Base-by-base conservation (phyloP, 176 grass and related monocot species). In the Eremochloa ophiuroides region DNA sequence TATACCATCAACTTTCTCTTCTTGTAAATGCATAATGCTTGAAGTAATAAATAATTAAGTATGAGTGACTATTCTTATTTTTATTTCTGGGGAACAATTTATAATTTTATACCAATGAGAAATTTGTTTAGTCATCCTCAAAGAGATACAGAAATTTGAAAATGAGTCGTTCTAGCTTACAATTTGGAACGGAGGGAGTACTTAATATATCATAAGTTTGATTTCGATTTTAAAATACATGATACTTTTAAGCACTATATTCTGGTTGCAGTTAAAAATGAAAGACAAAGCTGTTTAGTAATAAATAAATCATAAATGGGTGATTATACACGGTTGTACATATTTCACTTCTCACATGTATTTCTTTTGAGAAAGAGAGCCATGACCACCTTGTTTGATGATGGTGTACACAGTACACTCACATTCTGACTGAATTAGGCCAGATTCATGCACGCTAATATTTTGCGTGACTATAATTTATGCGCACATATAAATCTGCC, bases 271-370 rank as follows among this genome's bases (percentile, higher is more conserved):
- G 22, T 47, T 74, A 84, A 50, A 65, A 53, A 62, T 68, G 61
- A 58, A 74, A 39, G 40, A 66, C 29, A 39, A 37, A 79, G 66
- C 18, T 62, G 30, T 29, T 61, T 75, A 80, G 25, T 31, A 84
- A 75, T 64, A 33, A 20, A 80, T 75, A 56, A 78, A 79, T 44
- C 25, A 80, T 75, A 56, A 78, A 74, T 44, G 12, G 18, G 55
- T 66, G 26, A 3, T 1, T 7, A 16, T 30, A 18, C 37, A 74
- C 50, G 0, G 25, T 15, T 28, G 26, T 15, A 29, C 10, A 35
- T 46, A 6, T 73, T 10, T 43, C 43, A 3, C 27, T 35, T 55
- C 23, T 77, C 29, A 33, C 66, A 7, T 83, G 63, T 22, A 29
- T 43, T 43, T 43, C 7, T 43, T 73, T 65, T 50, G 9, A 35